These are phyloP conservation scores for Candida piceae DNA, from an alignment of 805 yeast species.

Conservation along the genomic window DNA sequence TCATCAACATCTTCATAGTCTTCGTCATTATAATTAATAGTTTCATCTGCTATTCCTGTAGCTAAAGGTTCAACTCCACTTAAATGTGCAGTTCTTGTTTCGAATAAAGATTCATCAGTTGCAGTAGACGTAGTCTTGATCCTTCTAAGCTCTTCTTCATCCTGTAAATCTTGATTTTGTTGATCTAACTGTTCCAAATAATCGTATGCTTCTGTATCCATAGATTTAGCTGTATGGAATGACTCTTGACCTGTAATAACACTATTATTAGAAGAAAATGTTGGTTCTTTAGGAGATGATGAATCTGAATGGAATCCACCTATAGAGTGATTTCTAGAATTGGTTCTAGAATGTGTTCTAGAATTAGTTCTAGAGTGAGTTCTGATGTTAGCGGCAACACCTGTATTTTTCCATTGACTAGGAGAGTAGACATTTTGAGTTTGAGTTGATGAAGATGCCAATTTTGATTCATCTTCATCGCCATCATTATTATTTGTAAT, in stretches of 20 bases:
- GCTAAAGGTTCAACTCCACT: too few species aligned
- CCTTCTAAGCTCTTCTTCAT: constrained; percentile 2
- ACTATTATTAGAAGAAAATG: constrained; percentile 12
- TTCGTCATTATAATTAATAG: constrained; percentile 10
- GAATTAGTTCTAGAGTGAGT: too few species aligned
- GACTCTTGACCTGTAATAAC: constrained; percentile 19
- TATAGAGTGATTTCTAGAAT: too few species aligned
- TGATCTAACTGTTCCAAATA: background rate
- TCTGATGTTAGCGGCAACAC: too few species aligned
- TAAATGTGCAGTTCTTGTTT: constrained; percentile 1
- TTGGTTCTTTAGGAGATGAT: constrained; percentile 2
- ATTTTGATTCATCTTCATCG: background rate
- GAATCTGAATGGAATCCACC: background rate
- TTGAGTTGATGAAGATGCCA: background rate
- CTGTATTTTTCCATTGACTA: too few species aligned
- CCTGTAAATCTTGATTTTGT: background rate
- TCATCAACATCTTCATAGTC: constrained; percentile 19
- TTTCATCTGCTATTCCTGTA: too few species aligned
- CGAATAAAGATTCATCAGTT: constrained; percentile 16
- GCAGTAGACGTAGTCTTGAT: constrained; percentile 10
- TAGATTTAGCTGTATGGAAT: constrained; percentile 20
- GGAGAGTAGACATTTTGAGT: too few species aligned
- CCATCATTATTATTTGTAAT: constrained; percentile 4
- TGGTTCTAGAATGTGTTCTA: too few species aligned
- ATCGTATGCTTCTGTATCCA: constrained; percentile 1